A percentile compares a stretch with the other conserved stretches of the same genome.
Evolutionary conservation across 2,329 filamentous ascomycete genomes (phyloP).

Genomic region (Pezicula neosporulosa): DNA sequence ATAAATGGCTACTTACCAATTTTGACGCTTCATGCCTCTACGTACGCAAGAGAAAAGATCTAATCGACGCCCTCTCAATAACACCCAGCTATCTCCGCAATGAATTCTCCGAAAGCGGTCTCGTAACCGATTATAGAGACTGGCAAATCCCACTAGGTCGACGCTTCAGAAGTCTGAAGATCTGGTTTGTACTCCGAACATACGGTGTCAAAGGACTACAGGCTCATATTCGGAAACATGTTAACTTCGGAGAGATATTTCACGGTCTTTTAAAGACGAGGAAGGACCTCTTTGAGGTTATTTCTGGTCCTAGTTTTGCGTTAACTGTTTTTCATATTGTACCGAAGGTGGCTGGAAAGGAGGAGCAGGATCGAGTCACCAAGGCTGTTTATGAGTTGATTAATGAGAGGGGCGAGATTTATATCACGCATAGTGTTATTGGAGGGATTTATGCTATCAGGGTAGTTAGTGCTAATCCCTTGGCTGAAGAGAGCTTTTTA

Average conservation of each 20-base stretch:
- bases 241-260: slow-evolving; percentile 70
- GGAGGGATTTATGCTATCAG: slow-evolving; percentile 74
- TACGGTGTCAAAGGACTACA: slow-evolving; percentile 78
- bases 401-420: slow-evolving; percentile 73
- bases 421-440: slow-evolving; percentile 74
- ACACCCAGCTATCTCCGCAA: slow-evolving; percentile 82
- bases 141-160: slow-evolving; percentile 95
- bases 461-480: slow-evolving; percentile 69
- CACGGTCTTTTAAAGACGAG: slow-evolving; percentile 54
- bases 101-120: slow-evolving; percentile 71
- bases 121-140: slow-evolving; percentile 93
- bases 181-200: slow-evolving; percentile 88
- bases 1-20: slow-evolving; percentile 95
- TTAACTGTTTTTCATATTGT: slow-evolving; percentile 73
- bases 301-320: slow-evolving; percentile 73
- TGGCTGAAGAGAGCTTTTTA: slow-evolving; percentile 70
- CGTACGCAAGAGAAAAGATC: slow-evolving; percentile 68
- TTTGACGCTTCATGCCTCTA: slow-evolving; percentile 84
- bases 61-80: slow-evolving; percentile 78
- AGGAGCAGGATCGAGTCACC: slow-evolving; percentile 64
- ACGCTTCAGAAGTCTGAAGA: slow-evolving; percentile 83
- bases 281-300: slow-evolving; percentile 69
- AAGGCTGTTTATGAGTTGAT: slow-evolving; percentile 73
- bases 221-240: slow-evolving; percentile 66
- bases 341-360: slow-evolving; percentile 33